A percentile compares a stretch with the other conserved stretches of the same genome.
Evolutionary conservation across 495 filamentous ascomycete species (phyloP).

Genomic region (Neurospora africana): DNA sequence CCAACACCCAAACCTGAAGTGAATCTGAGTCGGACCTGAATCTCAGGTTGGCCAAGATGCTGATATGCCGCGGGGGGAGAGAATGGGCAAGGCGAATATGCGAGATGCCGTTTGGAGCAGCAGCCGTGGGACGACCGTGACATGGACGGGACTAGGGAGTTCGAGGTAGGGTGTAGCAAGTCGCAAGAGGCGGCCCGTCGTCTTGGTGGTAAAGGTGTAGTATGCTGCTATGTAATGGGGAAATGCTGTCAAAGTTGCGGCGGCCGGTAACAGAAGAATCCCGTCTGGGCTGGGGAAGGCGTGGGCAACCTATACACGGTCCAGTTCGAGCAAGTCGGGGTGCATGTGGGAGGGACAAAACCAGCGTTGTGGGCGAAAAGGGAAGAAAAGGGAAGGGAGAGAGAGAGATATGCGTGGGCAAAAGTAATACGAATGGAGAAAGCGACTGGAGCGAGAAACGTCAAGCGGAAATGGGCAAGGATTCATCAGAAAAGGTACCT

Average conservation of each 20-base stretch:
- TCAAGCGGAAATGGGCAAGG: conserved; percentile 13
- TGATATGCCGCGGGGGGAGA: not conserved
- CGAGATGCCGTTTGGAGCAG: not conserved
- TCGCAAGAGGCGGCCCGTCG: not conserved
- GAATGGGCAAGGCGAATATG: not conserved
- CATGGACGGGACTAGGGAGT: not conserved
- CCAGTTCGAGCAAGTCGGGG: conserved; percentile 6
- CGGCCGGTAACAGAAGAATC: not conserved
- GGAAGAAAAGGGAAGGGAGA: conserved; percentile 19
- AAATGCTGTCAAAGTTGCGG: not conserved
- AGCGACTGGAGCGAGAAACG: conserved; percentile 18
- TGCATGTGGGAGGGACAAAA: conserved; percentile 10
- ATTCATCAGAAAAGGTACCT: conserved; percentile 3
- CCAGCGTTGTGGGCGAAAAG: conserved; percentile 6
- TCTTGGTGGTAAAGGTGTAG: not conserved
- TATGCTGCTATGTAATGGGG: not conserved
- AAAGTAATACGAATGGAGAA: conserved; percentile 30
- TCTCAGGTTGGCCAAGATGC: not conserved
- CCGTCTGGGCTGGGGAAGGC: not conserved
- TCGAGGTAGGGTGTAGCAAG: not conserved
- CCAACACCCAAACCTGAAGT: not conserved
- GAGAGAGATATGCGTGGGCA: conserved; percentile 19
- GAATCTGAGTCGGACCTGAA: not conserved
- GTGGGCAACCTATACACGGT: conserved; percentile 7
- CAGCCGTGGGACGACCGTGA: not conserved